Evolutionary conservation across 2,329 filamentous ascomycete genomes (phyloP), one percentile per base, ranked within the genome.

Genomic region (Tricladium varicosporioides): DNA sequence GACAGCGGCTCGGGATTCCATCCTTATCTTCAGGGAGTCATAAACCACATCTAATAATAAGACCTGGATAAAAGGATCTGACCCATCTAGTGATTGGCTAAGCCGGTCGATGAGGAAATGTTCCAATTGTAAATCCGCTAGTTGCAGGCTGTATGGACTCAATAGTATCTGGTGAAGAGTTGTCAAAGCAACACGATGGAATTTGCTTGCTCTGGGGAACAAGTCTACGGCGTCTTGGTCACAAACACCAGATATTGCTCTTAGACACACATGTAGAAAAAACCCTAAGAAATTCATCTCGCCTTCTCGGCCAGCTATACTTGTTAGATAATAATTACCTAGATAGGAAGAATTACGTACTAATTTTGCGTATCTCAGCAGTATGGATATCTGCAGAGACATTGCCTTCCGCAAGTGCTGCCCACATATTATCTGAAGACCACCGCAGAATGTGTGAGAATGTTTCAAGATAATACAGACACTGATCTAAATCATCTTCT

Each of bases 1-100:
- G 5, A 48, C 40, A 27, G 53, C 53, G n/a, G 61, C 44, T 32
- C 50, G 67, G 1, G 65, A 58, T 2, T 72, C 62, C 49, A 83
- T 79, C 44, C 81, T 77, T 44, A 94, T 79, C 67, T 86, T 91
- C 9, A 97, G 78, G 2, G 88, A 80, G 48, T 86, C 85, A 65
- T 89, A 84, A 2, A 92, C 81, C n/a, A 90, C 85, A 66, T 92
- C 89, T 19, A 97, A 80, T 9, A 96, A 74, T 0, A 91, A 79
- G 13, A 88, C 85, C 67, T 96, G 92, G 1, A 93, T 81, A 52
- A 86, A 86, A 31, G 86, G 81, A 63, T 91, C 89, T 1, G 82
- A 74, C 5, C 80, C 78, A 40, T 78, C 72, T 16, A 91, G 75
- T 14, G 86, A 81, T 65, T 80, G 79, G 27, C 78, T 76, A 5